Evolutionary conservation across 2,329 filamentous ascomycete genomes (phyloP).

Genomic region (Diaporthe destruens): DNA sequence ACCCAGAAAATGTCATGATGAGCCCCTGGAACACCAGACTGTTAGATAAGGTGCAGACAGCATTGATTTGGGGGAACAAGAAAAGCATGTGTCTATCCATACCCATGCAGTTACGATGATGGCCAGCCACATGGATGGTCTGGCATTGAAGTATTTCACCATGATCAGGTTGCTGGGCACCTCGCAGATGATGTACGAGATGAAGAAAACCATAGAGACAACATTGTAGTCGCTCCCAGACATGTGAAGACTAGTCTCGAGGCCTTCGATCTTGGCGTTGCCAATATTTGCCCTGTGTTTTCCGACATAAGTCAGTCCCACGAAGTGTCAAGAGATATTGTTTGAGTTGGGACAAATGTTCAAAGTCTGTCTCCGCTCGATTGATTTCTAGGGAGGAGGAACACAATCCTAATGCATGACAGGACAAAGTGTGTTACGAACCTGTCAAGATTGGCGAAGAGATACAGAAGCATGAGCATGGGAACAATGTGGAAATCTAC

Average conservation of each 20-base stretch:
- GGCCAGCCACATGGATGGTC: constrained; percentile 11
- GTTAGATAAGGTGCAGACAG: neutral
- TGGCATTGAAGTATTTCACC: neutral
- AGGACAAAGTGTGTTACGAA: neutral
- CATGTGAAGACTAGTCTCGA: constrained; percentile 48
- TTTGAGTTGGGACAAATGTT: neutral
- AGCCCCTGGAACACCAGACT: constrained; percentile 50
- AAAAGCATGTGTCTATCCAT: neutral
- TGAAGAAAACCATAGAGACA: constrained; percentile 50
- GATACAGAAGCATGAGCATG: constrained; percentile 16
- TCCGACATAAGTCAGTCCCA: neutral
- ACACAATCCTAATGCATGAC: no score
- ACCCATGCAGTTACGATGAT: constrained; percentile 4
- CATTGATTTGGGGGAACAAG: neutral
- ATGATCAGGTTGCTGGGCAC: constrained; percentile 42
- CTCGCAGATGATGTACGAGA: constrained; percentile 48
- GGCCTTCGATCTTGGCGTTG: constrained; percentile 49
- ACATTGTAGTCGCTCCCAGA: constrained; percentile 49
- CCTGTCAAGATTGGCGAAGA: constrained; percentile 18
- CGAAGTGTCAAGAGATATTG: no score
- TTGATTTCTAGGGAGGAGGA: no score
- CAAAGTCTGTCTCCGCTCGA: no score
- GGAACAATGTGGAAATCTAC: constrained; percentile 4
- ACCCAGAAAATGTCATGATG: constrained; percentile 60
- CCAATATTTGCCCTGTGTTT: constrained; percentile 41